Conservation (phyloP, 352 stramenopile genomes). For the Pythium coloratum region DNA sequence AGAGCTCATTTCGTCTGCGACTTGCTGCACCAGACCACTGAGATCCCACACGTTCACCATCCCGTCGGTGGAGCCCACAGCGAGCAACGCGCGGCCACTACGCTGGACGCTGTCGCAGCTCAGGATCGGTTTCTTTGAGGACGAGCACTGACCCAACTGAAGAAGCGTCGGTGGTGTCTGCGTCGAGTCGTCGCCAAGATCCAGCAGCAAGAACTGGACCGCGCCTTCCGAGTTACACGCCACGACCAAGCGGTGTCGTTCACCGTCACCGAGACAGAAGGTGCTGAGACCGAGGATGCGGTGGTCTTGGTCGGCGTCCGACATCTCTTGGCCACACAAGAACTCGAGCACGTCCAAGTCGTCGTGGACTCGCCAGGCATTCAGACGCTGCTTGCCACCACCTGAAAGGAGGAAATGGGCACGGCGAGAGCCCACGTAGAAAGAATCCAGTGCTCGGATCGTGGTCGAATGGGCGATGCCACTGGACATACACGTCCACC, state of each 20-base stretch:
- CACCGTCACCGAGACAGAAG: constrained; percentile 35
- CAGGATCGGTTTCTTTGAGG: constrained; percentile 81
- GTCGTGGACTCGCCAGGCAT: constrained; percentile 61
- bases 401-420: constrained; percentile 64
- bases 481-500: constrained; percentile 52
- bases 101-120: constrained; percentile 55
- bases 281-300: constrained; percentile 76
- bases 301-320: constrained; percentile 69
- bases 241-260: constrained; percentile 51
- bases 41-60: constrained; percentile 79
- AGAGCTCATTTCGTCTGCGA: neutral
- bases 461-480: constrained; percentile 81
- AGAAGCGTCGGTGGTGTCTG: constrained; percentile 11
- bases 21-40: constrained; percentile 15
- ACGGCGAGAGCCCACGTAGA: constrained; percentile 28
- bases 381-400: constrained; percentile 81
- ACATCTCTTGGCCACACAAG: constrained; percentile 62
- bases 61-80: constrained; percentile 81
- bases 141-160: constrained; percentile 55
- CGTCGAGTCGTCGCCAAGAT: constrained; percentile 35
- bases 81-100: constrained; percentile 43
- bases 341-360: constrained; percentile 45
- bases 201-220: constrained; percentile 61
- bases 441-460: constrained; percentile 63
- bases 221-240: constrained; percentile 79